Conservation (phyloP, 805 yeast genomes). For the Zygosaccharomyces gambellarensis region DNA sequence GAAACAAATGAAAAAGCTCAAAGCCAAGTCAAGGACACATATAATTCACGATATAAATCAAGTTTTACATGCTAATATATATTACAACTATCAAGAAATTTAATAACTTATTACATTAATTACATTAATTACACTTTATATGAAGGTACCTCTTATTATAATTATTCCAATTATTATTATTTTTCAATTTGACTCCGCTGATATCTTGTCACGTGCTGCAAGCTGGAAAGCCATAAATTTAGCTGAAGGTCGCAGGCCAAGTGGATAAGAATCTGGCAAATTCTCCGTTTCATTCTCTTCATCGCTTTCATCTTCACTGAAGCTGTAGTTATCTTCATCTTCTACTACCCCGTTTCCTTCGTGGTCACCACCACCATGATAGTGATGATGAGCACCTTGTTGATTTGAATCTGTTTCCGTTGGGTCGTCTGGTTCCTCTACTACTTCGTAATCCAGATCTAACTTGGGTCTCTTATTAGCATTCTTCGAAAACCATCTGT, state of each 20-base stretch:
- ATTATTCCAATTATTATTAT: constrained; percentile 3
- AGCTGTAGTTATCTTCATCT: constrained; percentile 19
- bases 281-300: constrained; percentile 19
- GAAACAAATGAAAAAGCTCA: neutral
- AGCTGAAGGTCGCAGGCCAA: constrained; percentile 57
- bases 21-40: neutral
- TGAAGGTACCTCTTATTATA: neutral
- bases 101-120: constrained; percentile 1
- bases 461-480: constrained; percentile 23
- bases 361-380: constrained; percentile 1
- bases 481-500: constrained; percentile 23
- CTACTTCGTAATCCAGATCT: constrained; percentile 25
- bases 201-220: constrained; percentile 12
- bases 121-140: constrained; percentile 2
- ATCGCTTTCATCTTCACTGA: constrained; percentile 19
- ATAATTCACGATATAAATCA: neutral
- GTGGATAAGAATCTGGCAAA: constrained; percentile 23
- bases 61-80: neutral
- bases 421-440: constrained; percentile 20
- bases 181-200: constrained; percentile 16
- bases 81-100: neutral
- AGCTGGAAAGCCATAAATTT: constrained; percentile 61
- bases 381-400: constrained; percentile 5
- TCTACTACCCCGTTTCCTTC: constrained; percentile 12
- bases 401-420: neutral